Percentiles rank a stretch among this genome's conserved stretches.
phyloP scores from a whole-genome alignment of 495 filamentous ascomycete species.

The Rhypophila decipiens region DNA sequence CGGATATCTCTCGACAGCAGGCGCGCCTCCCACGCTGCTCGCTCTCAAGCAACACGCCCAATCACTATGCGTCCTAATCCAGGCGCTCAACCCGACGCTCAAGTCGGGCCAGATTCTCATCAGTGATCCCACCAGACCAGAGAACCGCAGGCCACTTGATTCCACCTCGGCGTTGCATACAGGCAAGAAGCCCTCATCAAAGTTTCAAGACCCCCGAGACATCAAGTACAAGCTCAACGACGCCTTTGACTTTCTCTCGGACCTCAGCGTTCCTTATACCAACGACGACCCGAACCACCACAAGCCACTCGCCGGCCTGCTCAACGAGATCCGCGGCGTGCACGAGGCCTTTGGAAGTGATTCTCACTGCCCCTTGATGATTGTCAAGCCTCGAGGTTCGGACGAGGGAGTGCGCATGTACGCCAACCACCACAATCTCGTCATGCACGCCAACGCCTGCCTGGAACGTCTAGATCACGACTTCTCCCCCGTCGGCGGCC shows the following conservation, averaged over 20 bases:
- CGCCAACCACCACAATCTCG: conserved; percentile 39
- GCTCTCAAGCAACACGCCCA: conserved; percentile 52
- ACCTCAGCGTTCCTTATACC: conserved; percentile 36
- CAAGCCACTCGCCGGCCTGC: conserved; percentile 35
- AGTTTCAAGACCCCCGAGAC: conserved; percentile 5
- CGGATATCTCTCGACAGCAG: conserved; percentile 42
- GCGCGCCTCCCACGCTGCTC: conserved; percentile 40
- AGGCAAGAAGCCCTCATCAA: too few species aligned
- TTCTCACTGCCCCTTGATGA: conserved; percentile 37
- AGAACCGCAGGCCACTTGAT: not conserved
- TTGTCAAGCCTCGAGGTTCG: conserved; percentile 6
- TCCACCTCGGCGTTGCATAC: conserved; percentile 4
- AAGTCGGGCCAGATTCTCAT: conserved; percentile 17
- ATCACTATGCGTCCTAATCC: conserved; percentile 44
- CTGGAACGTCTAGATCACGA: conserved; percentile 51
- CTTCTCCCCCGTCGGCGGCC: conserved; percentile 42
- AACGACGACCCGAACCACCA: conserved; percentile 39
- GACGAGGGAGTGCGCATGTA: conserved; percentile 28
- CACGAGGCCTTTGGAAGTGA: conserved; percentile 31
- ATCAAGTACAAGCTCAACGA: conserved; percentile 23
- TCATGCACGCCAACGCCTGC: conserved; percentile 47
- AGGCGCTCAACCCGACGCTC: conserved; percentile 29
- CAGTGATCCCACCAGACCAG: conserved; percentile 2
- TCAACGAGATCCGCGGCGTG: conserved; percentile 37
- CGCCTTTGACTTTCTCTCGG: conserved; percentile 45